phyloP scores from a whole-genome alignment of 768 basidiomycete genomes.

The Leccinum longicurvipes region DNA sequence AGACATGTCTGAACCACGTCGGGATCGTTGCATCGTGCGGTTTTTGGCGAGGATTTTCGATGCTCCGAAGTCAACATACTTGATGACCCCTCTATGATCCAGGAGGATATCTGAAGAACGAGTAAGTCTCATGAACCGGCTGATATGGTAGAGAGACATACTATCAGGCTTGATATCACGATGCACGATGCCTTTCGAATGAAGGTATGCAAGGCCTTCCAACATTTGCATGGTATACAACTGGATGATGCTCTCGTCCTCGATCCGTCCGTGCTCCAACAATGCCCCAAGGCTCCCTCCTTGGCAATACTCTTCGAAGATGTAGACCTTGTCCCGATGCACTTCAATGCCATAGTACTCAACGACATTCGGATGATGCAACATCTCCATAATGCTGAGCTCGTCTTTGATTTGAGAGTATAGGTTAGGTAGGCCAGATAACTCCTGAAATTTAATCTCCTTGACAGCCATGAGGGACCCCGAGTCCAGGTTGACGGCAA shows the following conservation, averaged over 20 bases:
- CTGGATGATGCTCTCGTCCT: slow-evolving; percentile 94
- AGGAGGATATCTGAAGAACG: slow-evolving; percentile 80
- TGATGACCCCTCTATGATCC: slow-evolving; percentile 86
- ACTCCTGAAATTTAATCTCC: slow-evolving; percentile 95
- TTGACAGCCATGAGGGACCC: slow-evolving; percentile 98
- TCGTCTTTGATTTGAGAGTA: slow-evolving; percentile 95
- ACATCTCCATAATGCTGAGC: slow-evolving; percentile 95
- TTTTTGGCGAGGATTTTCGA: slow-evolving; percentile 94
- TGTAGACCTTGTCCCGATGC: slow-evolving; percentile 97
- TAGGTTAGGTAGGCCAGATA: slow-evolving; percentile 81
- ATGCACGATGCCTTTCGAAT: slow-evolving; percentile 89
- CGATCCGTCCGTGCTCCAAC: slow-evolving; percentile 90
- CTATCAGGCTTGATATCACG: slow-evolving; percentile 99
- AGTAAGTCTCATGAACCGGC: slow-evolving; percentile 7
- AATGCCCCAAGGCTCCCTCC: slow-evolving; percentile 89
- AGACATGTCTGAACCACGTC: slow-evolving; percentile 49
- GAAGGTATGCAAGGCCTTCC: slow-evolving; percentile 90
- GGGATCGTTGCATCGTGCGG: slow-evolving; percentile 71
- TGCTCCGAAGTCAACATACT: slow-evolving; percentile 96
- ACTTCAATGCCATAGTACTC: slow-evolving; percentile 99
- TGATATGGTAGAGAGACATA: slow-evolving; percentile 41
- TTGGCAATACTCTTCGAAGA: slow-evolving; percentile 98
- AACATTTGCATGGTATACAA: slow-evolving; percentile 97
- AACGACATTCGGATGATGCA: slow-evolving; percentile 96
- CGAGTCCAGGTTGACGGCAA: slow-evolving; percentile 93